Percentiles rank a stretch among this genome's conserved stretches.
Evolutionary conservation across 2,329 filamentous ascomycete genomes (phyloP).

Genomic region (Ascochyta pisi): DNA sequence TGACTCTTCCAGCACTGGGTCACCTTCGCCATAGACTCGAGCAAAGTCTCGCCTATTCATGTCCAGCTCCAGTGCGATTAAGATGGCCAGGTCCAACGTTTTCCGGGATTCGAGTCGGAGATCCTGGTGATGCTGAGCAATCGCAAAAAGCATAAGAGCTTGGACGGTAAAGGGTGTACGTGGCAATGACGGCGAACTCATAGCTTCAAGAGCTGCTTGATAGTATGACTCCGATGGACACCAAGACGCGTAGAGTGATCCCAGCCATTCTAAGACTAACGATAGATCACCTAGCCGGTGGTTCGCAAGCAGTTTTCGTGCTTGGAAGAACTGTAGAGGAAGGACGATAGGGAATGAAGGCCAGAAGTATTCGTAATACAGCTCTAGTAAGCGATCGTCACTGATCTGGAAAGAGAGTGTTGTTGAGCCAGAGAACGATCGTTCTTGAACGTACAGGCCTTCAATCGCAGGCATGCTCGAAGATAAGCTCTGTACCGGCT

Average conservation of each 20-base stretch:
- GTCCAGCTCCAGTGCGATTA: constrained; percentile 76
- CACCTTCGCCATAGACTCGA: constrained; percentile 65
- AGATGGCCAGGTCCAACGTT: constrained; percentile 69
- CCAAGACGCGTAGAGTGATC: constrained; percentile 44
- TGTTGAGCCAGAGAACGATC: neutral
- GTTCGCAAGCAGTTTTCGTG: constrained; percentile 20
- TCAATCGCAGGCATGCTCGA: constrained; percentile 5
- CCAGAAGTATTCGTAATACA: constrained; percentile 57
- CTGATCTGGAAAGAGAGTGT: constrained; percentile 33
- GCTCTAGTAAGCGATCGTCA: constrained; percentile 36
- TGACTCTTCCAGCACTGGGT: constrained; percentile 77
- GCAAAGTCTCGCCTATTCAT: constrained; percentile 77
- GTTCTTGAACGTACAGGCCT: constrained; percentile 10
- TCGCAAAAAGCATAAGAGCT: constrained; percentile 75
- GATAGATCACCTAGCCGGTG: constrained; percentile 35
- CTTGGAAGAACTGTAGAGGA: constrained; percentile 52
- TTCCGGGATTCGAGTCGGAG: constrained; percentile 70
- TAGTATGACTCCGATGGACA: constrained; percentile 38
- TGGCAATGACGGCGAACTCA: constrained; percentile 26
- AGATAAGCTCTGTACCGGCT: neutral
- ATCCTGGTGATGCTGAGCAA: constrained; percentile 82
- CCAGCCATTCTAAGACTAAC: constrained; percentile 40
- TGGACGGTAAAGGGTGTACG: constrained; percentile 68
- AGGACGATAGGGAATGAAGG: constrained; percentile 61
- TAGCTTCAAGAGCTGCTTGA: constrained; percentile 26